phyloP scores from a whole-genome alignment of 108 stramenopile genomes.

The Parietichytrium sp. region DNA sequence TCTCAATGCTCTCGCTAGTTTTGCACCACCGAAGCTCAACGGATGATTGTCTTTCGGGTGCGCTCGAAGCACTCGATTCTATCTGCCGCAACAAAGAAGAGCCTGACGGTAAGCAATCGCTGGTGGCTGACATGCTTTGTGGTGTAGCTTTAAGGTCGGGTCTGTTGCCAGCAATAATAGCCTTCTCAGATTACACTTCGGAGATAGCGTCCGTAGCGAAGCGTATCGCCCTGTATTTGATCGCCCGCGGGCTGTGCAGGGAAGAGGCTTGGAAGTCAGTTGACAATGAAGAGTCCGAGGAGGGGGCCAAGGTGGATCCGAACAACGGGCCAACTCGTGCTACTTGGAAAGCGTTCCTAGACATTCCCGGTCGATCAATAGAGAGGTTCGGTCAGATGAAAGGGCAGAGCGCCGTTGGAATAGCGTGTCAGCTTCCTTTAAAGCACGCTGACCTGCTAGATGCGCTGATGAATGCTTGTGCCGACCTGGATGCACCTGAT shows the following conservation, averaged over 20 bases:
- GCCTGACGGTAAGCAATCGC: background rate
- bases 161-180: background rate
- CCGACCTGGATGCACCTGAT: background rate
- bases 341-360: background rate
- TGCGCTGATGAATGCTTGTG: background rate
- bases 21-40: background rate
- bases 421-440: background rate
- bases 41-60: background rate
- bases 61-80: background rate
- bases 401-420: background rate
- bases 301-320: background rate
- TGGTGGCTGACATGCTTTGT: constrained; percentile 1
- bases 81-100: background rate
- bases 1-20: background rate
- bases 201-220: too few relatives aligned
- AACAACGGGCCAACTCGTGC: background rate
- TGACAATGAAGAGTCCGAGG: background rate
- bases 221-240: background rate
- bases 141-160: background rate
- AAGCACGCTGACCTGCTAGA: background rate
- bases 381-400: background rate
- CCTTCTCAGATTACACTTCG: background rate
- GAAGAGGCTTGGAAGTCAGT: background rate
- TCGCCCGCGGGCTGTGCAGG: background rate
- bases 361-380: background rate